phyloP scores from a whole-genome alignment of 805 yeast species.

The Scheffersomyces coipomensis region DNA sequence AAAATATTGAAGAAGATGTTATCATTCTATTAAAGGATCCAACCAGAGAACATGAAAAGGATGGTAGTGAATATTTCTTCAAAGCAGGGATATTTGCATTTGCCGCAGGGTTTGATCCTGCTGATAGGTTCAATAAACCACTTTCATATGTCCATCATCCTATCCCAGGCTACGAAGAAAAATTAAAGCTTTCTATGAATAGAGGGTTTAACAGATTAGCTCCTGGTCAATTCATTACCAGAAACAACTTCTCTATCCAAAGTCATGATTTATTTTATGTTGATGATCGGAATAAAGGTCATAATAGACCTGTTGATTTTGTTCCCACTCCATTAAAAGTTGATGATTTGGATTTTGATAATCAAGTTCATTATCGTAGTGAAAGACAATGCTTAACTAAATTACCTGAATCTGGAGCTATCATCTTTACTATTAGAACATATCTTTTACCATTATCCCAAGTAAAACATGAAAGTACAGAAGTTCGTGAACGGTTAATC shows the following conservation, averaged over 20 bases:
- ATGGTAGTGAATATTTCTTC: conserved; percentile 39
- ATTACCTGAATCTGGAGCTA: conserved; percentile 37
- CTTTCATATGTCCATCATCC: conserved; percentile 39
- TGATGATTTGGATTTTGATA: conserved; percentile 35
- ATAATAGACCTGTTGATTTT: conserved; percentile 25
- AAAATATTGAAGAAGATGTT: conserved; percentile 41
- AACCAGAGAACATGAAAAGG: conserved; percentile 19
- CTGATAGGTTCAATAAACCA: conserved; percentile 35
- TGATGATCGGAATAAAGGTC: conserved; percentile 41
- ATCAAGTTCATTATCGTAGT: conserved; percentile 40
- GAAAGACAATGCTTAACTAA: conserved; percentile 41
- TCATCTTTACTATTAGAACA: conserved; percentile 41
- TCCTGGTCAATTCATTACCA: conserved; percentile 37
- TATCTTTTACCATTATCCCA: conserved; percentile 36
- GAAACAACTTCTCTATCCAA: conserved; percentile 42
- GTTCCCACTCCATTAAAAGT: conserved; percentile 21
- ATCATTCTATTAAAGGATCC: conserved; percentile 37
- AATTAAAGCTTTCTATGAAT: conserved; percentile 41
- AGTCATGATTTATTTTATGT: conserved; percentile 34
- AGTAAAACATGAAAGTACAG: conserved; percentile 28
- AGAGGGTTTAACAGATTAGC: conserved; percentile 33
- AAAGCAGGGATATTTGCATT: conserved; percentile 45
- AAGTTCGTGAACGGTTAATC: conserved; percentile 48
- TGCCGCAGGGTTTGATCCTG: conserved; percentile 45
- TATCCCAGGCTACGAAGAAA: conserved; percentile 39